phyloP scores from a whole-genome alignment of 768 basidiomycete species.

The Boletus barrowsii region DNA sequence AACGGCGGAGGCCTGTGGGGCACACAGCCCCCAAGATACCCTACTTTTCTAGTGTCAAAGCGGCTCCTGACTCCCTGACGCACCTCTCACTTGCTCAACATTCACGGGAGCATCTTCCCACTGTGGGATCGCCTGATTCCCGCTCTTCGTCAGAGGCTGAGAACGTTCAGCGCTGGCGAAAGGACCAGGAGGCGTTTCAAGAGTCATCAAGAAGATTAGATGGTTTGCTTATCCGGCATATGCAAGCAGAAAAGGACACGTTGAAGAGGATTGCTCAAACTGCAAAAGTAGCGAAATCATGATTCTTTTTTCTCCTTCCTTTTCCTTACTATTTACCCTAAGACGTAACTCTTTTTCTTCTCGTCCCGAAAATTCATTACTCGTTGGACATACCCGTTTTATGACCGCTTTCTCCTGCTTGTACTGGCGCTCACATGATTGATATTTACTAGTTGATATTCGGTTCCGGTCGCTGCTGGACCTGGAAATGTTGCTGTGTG shows the following conservation, averaged over 20 bases:
- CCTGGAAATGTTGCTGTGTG: background rate
- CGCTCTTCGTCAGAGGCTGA: conserved; percentile 14
- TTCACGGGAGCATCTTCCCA: conserved; percentile 39
- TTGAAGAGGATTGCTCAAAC: conserved; percentile 69
- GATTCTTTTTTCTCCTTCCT: conserved; percentile 3
- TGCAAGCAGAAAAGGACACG: conserved; percentile 79
- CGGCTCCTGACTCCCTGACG: conserved; percentile 29
- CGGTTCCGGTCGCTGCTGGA: background rate
- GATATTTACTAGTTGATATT: conserved; percentile 14
- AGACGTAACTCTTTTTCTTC: conserved; percentile 5
- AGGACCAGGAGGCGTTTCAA: conserved; percentile 37
- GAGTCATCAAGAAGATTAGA: conserved; percentile 68
- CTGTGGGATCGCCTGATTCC: conserved; percentile 6
- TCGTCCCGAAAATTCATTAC: conserved; percentile 10
- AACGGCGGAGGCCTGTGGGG: conserved; percentile 49
- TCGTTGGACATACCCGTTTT: conserved; percentile 26
- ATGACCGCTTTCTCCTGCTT: conserved; percentile 17
- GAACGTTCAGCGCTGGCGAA: conserved; percentile 27
- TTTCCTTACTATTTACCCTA: conserved; percentile 13
- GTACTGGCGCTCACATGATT: conserved; percentile 28
- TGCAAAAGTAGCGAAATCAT: conserved; percentile 33
- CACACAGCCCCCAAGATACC: conserved; percentile 44
- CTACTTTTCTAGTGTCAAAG: conserved; percentile 48
- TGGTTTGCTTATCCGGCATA: conserved; percentile 78
- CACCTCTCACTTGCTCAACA: conserved; percentile 37